Base-by-base conservation (phyloP, 1,139 yeast genomes). In the Scheffersomyces stambukii region DNA sequence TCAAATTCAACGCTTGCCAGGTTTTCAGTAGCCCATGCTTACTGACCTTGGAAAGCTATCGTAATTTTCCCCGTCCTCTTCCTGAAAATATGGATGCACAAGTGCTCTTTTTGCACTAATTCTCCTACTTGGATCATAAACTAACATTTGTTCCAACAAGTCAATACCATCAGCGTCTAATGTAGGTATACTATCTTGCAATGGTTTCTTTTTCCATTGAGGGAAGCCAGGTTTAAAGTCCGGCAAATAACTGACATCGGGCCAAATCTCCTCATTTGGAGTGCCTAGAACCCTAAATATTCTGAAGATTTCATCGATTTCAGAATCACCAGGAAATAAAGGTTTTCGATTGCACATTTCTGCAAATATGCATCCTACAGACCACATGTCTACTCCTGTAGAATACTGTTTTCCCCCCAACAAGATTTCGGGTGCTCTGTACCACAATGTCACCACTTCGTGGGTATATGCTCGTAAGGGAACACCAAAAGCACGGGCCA, bases 381-480 rank as follows among this genome's bases (percentile, higher is more conserved):
- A 85, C 99, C 99, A 91, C 81, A 93, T 88, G 55, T 91, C 99
- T 28, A 91, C 97, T 16, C 97, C 97, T 0, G 97, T 91, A 29
- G 96, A 85, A 58, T 91, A 91, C 57, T 91, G 97, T 43, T 94
- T 86, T 14, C 97, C 96, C 18, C 99, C 99, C 22, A 91, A 69
- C 41, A 91, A 67, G 36, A 91, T 86, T 54, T 91, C 99, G 1
- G 99, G 99, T 1, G 97, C 89, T 43, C 99, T 72, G 59, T 91
- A 91, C 99, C 99, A 91, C 45, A 93, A 67, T 0, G 99, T 91
- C 31, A 93, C 98, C 37, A 91, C 96, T 54, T 91, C 97, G 60
- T 89, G 96, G 8, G 98, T 89, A 54, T 89, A 91, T 2, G 96
- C 95, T 52, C 97, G 74, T 40, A 91, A 65, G 1, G 98, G 98